phyloP scores from a whole-genome alignment of 2,329 filamentous ascomycete genomes.

The Fusarium longipes region DNA sequence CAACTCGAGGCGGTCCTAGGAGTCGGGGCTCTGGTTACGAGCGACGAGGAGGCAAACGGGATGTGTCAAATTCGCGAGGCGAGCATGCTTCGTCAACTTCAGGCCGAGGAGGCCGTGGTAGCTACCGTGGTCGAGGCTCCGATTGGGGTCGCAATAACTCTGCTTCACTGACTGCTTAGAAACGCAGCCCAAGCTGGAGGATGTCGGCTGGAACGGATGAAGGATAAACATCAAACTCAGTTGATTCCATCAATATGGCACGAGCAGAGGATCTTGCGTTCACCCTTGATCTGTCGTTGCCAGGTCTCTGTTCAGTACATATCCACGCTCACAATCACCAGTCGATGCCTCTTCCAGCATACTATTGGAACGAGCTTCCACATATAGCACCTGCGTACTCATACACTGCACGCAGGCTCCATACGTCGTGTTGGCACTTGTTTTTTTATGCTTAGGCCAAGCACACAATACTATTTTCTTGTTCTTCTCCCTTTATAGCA shows the following conservation, averaged over 20 bases:
- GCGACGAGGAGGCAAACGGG: constrained; percentile 50
- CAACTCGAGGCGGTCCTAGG: constrained; percentile 45
- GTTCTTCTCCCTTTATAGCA: constrained; percentile 26
- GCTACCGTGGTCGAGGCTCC: constrained; percentile 54
- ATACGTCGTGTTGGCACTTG: constrained; percentile 2
- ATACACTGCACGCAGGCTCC: constrained; percentile 14
- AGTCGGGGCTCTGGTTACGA: constrained; percentile 48
- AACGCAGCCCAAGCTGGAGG: constrained; percentile 24
- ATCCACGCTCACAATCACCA: neutral
- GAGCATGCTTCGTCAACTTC: constrained; percentile 41
- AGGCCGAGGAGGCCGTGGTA: constrained; percentile 54
- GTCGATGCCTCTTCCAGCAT: neutral
- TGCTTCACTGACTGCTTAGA: constrained; percentile 44
- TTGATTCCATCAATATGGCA: constrained; percentile 39
- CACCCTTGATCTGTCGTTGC: constrained; percentile 10
- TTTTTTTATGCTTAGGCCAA: constrained; percentile 2
- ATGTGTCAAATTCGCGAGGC: constrained; percentile 47
- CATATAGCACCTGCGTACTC: constrained; percentile 10
- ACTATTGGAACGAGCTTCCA: neutral
- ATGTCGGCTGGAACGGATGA: constrained; percentile 18
- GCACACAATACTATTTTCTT: constrained; percentile 4
- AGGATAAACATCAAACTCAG: constrained; percentile 21
- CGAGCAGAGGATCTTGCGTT: constrained; percentile 35
- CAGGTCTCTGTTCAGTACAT: constrained; percentile 13
- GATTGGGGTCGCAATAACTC: constrained; percentile 56